Conservation (phyloP, 352 stramenopile genomes). For the Thalassiosira mediterranea region DNA sequence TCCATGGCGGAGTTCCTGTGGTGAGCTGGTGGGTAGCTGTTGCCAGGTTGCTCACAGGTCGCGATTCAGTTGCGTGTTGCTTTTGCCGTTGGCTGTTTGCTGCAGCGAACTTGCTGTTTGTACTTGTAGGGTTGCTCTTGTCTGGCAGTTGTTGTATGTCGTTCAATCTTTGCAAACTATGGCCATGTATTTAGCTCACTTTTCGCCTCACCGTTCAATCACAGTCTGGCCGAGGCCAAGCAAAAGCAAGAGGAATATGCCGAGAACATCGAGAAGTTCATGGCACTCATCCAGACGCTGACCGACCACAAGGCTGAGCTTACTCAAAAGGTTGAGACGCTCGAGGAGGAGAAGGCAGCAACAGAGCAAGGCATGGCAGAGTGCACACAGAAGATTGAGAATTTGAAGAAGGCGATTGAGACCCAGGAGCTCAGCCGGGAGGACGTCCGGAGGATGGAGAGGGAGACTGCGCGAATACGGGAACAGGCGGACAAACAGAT, state of each 20-base stretch:
- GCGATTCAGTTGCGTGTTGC: too few species aligned
- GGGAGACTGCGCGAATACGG: constrained; percentile 71
- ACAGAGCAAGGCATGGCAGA: constrained; percentile 54
- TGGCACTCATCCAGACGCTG: constrained; percentile 87
- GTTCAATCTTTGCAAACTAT: not conserved
- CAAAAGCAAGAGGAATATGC: constrained; percentile 88
- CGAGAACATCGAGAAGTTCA: constrained; percentile 92
- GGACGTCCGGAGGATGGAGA: constrained; percentile 82
- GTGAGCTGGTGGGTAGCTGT: too few species aligned
- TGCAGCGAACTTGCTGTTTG: too few species aligned
- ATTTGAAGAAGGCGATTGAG: constrained; percentile 68
- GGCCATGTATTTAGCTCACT: not conserved
- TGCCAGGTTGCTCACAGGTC: too few species aligned
- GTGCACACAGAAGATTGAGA: constrained; percentile 74
- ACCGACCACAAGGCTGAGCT: constrained; percentile 85
- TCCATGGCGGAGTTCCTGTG: too few species aligned
- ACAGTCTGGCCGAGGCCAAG: constrained; percentile 85
- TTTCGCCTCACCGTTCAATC: not conserved
- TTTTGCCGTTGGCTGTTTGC: too few species aligned
- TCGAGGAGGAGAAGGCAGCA: constrained; percentile 58
- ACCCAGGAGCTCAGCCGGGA: constrained; percentile 82
- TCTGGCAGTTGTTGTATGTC: not conserved
- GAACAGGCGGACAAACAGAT: constrained; percentile 65
- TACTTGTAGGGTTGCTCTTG: constrained; percentile 8
- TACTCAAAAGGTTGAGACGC: constrained; percentile 85